Conservation (phyloP, 768 basidiomycete genomes). For the Leucocoprinus leucothites region DNA sequence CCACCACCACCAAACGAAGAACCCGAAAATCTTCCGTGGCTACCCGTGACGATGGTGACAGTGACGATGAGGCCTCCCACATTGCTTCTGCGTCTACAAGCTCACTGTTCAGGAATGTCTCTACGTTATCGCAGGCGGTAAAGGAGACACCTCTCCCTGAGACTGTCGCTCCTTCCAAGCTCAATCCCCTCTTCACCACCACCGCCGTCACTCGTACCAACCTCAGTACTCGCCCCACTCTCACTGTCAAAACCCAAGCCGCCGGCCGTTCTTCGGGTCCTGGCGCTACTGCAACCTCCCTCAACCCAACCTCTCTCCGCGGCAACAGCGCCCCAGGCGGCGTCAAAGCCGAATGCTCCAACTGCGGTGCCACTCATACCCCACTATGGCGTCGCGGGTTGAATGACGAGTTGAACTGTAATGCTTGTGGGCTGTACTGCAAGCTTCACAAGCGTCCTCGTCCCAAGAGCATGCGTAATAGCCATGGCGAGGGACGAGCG, state of each 20-base stretch:
- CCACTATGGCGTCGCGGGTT: slow-evolving; percentile 84
- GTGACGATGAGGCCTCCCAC: slow-evolving; percentile 35
- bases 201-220: slow-evolving; percentile 33
- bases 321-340: slow-evolving; percentile 48
- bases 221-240: slow-evolving; percentile 47
- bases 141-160: slow-evolving; percentile 42
- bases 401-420: slow-evolving; percentile 88
- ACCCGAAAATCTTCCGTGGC: slow-evolving; percentile 19
- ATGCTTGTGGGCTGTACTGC: slow-evolving; percentile 86
- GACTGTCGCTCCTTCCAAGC: slow-evolving; percentile 56
- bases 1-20: slow-evolving; percentile 16
- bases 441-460: slow-evolving; percentile 89
- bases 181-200: slow-evolving; percentile 53
- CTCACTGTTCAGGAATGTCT: slow-evolving; percentile 24
- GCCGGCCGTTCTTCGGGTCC: slow-evolving; percentile 57
- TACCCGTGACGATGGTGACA: slow-evolving; percentile 30
- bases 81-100: slow-evolving; percentile 25
- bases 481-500: slow-evolving; percentile 67
- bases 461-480: slow-evolving; percentile 83
- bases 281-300: slow-evolving; percentile 60
- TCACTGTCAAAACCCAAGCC: slow-evolving; percentile 58
- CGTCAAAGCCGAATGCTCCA: slow-evolving; percentile 81
- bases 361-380: slow-evolving; percentile 86
- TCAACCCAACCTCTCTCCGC: slow-evolving; percentile 40
- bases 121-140: slow-evolving; percentile 36